Conservation (phyloP, 202 grass and related monocot species). For the Schoenoplectus tabernaemontani region DNA sequence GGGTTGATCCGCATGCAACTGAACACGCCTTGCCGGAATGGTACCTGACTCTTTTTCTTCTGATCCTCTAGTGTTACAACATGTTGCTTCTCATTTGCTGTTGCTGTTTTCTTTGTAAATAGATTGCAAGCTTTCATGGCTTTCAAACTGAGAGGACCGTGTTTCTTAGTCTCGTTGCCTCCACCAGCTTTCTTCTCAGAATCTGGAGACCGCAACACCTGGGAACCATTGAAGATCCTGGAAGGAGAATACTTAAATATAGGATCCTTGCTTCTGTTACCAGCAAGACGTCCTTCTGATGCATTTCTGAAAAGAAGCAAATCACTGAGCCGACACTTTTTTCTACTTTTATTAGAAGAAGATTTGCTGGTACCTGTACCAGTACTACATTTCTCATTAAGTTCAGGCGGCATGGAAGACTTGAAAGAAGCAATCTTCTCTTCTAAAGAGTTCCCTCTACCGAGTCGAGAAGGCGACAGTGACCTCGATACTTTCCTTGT, state of each 20-base stretch:
- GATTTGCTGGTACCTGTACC: slow-evolving; percentile 5
- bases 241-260: slow-evolving; percentile 61
- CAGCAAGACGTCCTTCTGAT: slow-evolving; percentile 32
- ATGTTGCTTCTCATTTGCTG: slow-evolving; percentile 18
- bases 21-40: slow-evolving; percentile 33
- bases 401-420: background rate
- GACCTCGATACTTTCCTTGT: slow-evolving; percentile 33
- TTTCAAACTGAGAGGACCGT: slow-evolving; percentile 18
- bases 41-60: slow-evolving; percentile 25
- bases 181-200: slow-evolving; percentile 7
- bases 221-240: slow-evolving; percentile 12
- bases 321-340: slow-evolving; percentile 80
- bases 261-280: slow-evolving; percentile 51
- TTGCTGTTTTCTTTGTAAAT: background rate
- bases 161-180: slow-evolving; percentile 16
- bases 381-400: slow-evolving; percentile 1
- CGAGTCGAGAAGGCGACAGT: slow-evolving; percentile 28
- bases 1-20: slow-evolving; percentile 63
- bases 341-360: slow-evolving; percentile 22
- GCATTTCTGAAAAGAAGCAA: slow-evolving; percentile 86
- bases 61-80: background rate
- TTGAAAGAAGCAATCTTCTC: slow-evolving; percentile 1
- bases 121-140: slow-evolving; percentile 37
- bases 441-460: slow-evolving; percentile 12
- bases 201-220: background rate